Base-by-base conservation (phyloP, 371 early-diverging fungal species). In the Saksenaea vasiformis region DNA sequence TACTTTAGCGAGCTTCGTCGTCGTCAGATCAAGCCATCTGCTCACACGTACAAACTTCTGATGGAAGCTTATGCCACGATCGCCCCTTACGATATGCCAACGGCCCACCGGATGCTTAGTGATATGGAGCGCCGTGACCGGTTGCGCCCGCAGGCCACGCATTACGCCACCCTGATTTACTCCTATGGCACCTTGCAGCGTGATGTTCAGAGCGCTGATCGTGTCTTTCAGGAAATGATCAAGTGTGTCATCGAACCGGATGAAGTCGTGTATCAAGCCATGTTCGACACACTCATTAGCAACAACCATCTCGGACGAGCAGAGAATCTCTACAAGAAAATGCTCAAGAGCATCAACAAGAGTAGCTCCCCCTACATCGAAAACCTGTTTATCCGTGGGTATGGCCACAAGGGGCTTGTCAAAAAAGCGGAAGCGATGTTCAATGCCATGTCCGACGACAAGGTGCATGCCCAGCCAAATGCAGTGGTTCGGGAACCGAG, bases 341-440 rank as follows among this genome's bases (percentile, higher is more conserved):
- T 78, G 75, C 58, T 71, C 8, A 28, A 57, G 3, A 62, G 22
- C 9, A 39, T 55, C 56, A 19, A 61, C 27, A 53, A 53, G 37
- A 56, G 86, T 68, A 69, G 78, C 0, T 85, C 81, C 9, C 77
- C 87, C 1, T 86, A 88, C 56, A 88, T 88, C 54, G 87, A 88
- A 65, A 88, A 88, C 55, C 69, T 85, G 24, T 78, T 88, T 68
- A 86, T 88, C 63, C 84, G 84, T 17, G 87, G 86, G 0, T 86
- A 82, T 68, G 88, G 87, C 5, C 71, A 76, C 56, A 72, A 69
- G 3, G 73, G 79, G 1, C 67, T 74, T 1, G 53, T 85, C 51
- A 69, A 66, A 31, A 76, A 81, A 22, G 87, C 87, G 0, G 78
- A 83, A 56, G 56, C 55, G 0, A 66, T 88, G 31, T 88, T 88